Percentiles rank a stretch among this genome's conserved stretches.
These are phyloP conservation scores for Salix brachista DNA, from an alignment of 345 rosid genomes.

Conservation along the genomic window DNA sequence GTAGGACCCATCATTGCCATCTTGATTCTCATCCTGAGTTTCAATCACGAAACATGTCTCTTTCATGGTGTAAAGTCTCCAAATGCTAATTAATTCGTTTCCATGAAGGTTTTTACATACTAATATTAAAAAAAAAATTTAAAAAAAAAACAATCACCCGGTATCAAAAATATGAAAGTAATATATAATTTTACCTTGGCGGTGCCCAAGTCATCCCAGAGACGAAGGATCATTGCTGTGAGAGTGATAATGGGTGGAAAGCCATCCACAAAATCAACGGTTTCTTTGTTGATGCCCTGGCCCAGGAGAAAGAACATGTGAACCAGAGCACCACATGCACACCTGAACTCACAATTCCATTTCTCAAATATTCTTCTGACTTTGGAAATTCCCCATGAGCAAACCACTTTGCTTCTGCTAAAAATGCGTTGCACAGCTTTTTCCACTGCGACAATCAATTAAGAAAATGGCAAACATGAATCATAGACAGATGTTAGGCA, in stretches of 20 bases:
- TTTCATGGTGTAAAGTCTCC: constrained; percentile 28
- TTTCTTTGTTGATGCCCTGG: constrained; percentile 24
- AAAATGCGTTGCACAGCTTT: constrained; percentile 45
- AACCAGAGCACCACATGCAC: constrained; percentile 39
- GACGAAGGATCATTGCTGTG: constrained; percentile 25
- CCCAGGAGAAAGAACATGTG: constrained; percentile 51
- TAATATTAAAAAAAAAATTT: no score
- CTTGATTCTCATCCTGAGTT: constrained; percentile 43
- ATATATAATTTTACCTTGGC: no score
- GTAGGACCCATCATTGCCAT: constrained; percentile 51
- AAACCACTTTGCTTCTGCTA: constrained; percentile 61
- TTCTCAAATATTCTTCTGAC: constrained; percentile 45
- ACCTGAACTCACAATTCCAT: constrained; percentile 51
- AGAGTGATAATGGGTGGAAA: constrained; percentile 32
- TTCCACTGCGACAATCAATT: constrained; percentile 37
- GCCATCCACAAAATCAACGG: constrained; percentile 31
- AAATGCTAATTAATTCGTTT: no score
- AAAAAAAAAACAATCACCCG: no score
- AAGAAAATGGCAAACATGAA: background rate
- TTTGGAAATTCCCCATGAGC: constrained; percentile 26
- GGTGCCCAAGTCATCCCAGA: constrained; percentile 49
- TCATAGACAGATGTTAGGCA: background rate
- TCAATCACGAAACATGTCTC: background rate
- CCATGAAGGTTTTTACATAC: no score
- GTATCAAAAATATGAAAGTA: no score